phyloP scores from a whole-genome alignment of 768 basidiomycete genomes.

The Suillus cothurnatus region DNA sequence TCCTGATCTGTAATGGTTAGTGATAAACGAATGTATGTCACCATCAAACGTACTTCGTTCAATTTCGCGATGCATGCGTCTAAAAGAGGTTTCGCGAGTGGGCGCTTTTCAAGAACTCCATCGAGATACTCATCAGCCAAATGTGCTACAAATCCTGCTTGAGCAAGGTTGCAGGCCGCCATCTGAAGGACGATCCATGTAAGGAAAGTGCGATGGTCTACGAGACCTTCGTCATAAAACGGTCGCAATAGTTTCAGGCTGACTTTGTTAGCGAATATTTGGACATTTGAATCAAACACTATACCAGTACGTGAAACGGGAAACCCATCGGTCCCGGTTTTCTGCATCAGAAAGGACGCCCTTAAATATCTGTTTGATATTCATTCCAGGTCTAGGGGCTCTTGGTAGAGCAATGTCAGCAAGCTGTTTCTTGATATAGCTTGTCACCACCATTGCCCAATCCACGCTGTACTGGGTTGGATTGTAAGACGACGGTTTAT shows the following conservation, averaged over 20 bases:
- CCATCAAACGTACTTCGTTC: constrained; percentile 50
- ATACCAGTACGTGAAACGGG: constrained; percentile 78
- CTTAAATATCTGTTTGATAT: constrained; percentile 85
- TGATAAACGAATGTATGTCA: constrained; percentile 8
- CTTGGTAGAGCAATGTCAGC: constrained; percentile 78
- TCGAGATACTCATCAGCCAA: constrained; percentile 82
- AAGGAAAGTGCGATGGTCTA: constrained; percentile 77
- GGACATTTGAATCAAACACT: neutral
- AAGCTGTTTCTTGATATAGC: constrained; percentile 83
- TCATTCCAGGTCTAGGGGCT: constrained; percentile 72
- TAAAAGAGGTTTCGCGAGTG: constrained; percentile 66
- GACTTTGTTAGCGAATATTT: constrained; percentile 7
- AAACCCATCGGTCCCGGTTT: constrained; percentile 73
- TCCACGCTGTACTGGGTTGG: constrained; percentile 84
- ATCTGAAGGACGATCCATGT: constrained; percentile 81
- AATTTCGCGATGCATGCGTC: constrained; percentile 72
- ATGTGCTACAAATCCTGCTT: constrained; percentile 73
- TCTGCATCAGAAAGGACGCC: constrained; percentile 75
- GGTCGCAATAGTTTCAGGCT: constrained; percentile 73
- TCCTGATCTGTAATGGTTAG: constrained; percentile 46
- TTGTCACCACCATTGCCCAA: constrained; percentile 81
- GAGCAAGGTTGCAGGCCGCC: constrained; percentile 76
- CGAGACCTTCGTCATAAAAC: constrained; percentile 79
- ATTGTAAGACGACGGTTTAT: constrained; percentile 75
- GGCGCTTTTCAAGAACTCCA: constrained; percentile 66